Conservation (phyloP, 257 asterid genomes). For the Apocynum venetum region DNA sequence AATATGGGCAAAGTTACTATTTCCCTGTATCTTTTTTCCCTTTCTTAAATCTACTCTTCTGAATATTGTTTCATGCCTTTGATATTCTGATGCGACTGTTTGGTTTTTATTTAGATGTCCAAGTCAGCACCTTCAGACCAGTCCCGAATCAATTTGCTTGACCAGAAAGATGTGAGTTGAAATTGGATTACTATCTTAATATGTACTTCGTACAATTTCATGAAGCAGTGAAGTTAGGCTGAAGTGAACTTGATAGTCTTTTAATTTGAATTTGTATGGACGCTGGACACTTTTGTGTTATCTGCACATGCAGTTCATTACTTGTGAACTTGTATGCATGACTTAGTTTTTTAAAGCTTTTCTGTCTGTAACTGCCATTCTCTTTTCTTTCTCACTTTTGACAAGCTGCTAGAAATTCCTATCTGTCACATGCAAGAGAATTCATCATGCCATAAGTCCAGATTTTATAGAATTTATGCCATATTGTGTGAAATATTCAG, state of each 20-base stretch:
- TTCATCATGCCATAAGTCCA: background rate
- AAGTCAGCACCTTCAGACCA: conserved; percentile 97
- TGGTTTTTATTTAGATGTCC: conserved; percentile 64
- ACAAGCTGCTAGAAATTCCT: background rate
- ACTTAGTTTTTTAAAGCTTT: background rate
- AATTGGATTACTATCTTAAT: conserved; percentile 5
- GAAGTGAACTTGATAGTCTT: background rate
- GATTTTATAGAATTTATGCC: background rate
- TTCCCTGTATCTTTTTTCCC: conserved; percentile 7
- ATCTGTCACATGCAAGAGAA: background rate
- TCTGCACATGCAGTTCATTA: background rate
- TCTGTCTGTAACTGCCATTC: background rate
- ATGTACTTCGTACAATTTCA: background rate
- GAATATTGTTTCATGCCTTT: background rate
- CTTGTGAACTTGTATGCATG: background rate
- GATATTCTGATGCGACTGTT: conserved; percentile 18
- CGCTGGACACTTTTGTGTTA: background rate
- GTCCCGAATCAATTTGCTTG: conserved; percentile 89
- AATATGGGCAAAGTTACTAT: background rate
- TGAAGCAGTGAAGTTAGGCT: background rate
- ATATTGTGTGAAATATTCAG: background rate
- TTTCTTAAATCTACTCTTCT: background rate
- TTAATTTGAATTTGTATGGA: background rate
- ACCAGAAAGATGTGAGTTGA: conserved; percentile 78
- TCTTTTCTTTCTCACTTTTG: background rate